Conservation (phyloP, 768 basidiomycete species). For the Hydnum rufescens region DNA sequence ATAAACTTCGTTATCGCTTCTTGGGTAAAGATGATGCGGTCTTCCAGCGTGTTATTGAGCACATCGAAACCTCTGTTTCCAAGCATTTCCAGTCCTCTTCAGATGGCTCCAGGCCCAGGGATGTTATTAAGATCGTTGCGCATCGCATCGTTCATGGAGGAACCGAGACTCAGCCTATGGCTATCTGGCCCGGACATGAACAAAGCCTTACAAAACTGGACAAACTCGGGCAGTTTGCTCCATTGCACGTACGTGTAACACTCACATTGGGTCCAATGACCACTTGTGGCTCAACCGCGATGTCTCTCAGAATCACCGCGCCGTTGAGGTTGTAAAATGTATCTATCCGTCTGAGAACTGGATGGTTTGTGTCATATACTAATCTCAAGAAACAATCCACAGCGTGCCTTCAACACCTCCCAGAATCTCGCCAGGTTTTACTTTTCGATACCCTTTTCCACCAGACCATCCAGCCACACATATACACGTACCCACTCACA, state of each 20-base stretch:
- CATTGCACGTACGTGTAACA: constrained; percentile 33
- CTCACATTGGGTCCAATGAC: neutral
- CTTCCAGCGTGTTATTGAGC: constrained; percentile 35
- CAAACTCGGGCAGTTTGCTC: constrained; percentile 41
- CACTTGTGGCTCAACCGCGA: neutral
- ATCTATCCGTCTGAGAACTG: constrained; percentile 11
- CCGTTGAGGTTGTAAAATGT: constrained; percentile 9
- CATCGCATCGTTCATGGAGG: constrained; percentile 83
- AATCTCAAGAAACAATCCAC: no score
- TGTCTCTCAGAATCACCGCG: constrained; percentile 11
- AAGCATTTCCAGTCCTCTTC: constrained; percentile 11
- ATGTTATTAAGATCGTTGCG: constrained; percentile 35
- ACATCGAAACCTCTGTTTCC: constrained; percentile 19
- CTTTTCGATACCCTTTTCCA: constrained; percentile 86
- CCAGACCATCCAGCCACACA: constrained; percentile 48
- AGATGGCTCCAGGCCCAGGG: constrained; percentile 23
- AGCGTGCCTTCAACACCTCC: constrained; percentile 40
- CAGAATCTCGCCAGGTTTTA: constrained; percentile 51
- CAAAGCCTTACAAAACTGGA: constrained; percentile 57
- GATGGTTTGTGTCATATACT: constrained; percentile 12
- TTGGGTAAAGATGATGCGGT: constrained; percentile 28
- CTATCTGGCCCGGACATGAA: constrained; percentile 46
- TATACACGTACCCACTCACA: constrained; percentile 58
- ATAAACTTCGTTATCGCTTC: neutral
- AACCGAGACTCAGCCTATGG: constrained; percentile 45